These are phyloP conservation scores for Peltaster fructicola DNA, from an alignment of 2,329 filamentous ascomycete species.

Conservation along the genomic window DNA sequence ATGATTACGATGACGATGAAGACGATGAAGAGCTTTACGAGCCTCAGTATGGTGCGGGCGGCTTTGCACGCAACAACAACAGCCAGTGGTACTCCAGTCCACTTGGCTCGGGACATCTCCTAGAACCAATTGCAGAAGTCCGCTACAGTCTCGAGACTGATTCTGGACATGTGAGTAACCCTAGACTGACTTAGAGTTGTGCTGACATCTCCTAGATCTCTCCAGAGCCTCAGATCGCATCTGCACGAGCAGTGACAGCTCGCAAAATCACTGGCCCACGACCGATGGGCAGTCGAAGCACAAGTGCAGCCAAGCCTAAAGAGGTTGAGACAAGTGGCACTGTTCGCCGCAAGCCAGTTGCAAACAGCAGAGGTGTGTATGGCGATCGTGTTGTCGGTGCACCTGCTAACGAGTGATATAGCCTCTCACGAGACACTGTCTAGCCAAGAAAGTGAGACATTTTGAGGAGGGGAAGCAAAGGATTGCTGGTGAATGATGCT, in stretches of 20 bases:
- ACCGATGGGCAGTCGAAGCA: constrained; percentile 27
- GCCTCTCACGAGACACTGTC: no score
- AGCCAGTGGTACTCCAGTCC: constrained; percentile 17
- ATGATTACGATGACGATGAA: constrained; percentile 11
- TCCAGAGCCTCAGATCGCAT: constrained; percentile 13
- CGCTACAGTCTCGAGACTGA: constrained; percentile 33
- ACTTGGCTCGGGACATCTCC: constrained; percentile 20
- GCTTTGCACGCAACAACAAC: constrained; percentile 9
- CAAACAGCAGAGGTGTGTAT: constrained; percentile 4
- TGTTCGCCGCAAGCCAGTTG: constrained; percentile 9
- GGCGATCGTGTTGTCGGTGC: no score
- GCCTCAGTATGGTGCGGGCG: constrained; percentile 18
- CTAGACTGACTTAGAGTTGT: constrained; percentile 1
- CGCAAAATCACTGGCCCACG: constrained; percentile 30
- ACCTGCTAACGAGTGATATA: no score
- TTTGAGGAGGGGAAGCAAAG: no score
- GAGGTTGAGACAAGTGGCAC: constrained; percentile 5
- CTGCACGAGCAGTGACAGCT: constrained; percentile 13
- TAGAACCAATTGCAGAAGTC: constrained; percentile 35
- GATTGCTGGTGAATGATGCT: no score
- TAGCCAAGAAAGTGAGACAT: no score
- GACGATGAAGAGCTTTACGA: constrained; percentile 12
- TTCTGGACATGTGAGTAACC: constrained; percentile 13
- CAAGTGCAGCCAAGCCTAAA: constrained; percentile 2
- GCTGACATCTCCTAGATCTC: constrained; percentile 8